Percentiles rank a stretch among this genome's conserved stretches.
phyloP scores from a whole-genome alignment of 2,329 filamentous ascomycete species.

The Tetracladium maxilliforme region DNA sequence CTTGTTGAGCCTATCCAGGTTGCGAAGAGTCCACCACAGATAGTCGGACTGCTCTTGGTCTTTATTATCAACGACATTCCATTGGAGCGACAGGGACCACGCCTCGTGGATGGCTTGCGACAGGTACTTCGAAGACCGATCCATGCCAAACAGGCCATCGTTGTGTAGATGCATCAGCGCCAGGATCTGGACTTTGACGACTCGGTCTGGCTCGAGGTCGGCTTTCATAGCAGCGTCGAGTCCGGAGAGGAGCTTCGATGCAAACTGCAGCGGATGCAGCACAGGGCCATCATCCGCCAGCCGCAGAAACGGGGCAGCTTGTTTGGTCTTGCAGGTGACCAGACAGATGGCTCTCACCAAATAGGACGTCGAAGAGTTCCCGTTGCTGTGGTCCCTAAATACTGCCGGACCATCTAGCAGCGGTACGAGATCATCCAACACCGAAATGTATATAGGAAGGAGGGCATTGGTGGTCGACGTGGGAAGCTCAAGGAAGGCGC shows the following conservation, averaged over 20 bases:
- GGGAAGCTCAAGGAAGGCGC: too few species aligned
- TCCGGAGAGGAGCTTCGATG: conserved; percentile 6
- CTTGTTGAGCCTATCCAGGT: too few species aligned
- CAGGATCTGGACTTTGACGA: conserved; percentile 10
- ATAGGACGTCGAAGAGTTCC: too few species aligned
- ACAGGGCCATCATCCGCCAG: conserved; percentile 5
- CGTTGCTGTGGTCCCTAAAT: too few species aligned
- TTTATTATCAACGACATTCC: too few species aligned
- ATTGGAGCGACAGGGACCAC: conserved; percentile 11
- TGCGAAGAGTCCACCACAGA: too few species aligned
- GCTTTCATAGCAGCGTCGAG: conserved; percentile 12
- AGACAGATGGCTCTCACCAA: too few species aligned
- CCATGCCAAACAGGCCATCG: conserved; percentile 8
- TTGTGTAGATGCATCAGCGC: conserved; percentile 12
- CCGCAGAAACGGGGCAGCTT: conserved; percentile 10
- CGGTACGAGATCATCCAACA: too few species aligned
- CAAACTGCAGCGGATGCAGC: conserved; percentile 7
- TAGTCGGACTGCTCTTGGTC: too few species aligned
- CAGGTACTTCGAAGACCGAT: conserved; percentile 9
- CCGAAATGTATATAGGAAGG: too few species aligned
- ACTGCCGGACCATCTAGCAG: too few species aligned
- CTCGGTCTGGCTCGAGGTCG: conserved; percentile 9
- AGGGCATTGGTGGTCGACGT: too few species aligned
- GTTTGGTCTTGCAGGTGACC: conserved; percentile 9
- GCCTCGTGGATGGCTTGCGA: conserved; percentile 12